Conservation (phyloP, 1,284 basidiomycete species). For the Ustilago esculenta region DNA sequence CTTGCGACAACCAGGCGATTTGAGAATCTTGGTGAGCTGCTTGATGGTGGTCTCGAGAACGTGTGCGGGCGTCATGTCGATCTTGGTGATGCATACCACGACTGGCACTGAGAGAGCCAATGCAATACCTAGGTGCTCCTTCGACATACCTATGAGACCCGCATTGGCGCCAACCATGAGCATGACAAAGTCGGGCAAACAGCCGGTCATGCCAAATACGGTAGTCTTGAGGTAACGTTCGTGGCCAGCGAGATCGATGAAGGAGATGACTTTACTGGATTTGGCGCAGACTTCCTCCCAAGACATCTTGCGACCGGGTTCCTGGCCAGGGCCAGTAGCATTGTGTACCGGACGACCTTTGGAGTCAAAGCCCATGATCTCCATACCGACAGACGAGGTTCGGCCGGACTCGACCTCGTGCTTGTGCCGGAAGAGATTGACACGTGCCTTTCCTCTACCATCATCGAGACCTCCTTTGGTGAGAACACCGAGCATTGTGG, state of each 20-base stretch:
- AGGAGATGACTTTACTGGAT: constrained; percentile 91
- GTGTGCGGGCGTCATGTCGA: constrained; percentile 96
- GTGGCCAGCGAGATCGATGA: constrained; percentile 72
- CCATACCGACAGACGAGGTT: constrained; percentile 94
- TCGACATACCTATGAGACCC: constrained; percentile 93
- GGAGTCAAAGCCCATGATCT: constrained; percentile 72
- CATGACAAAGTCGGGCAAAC: constrained; percentile 92
- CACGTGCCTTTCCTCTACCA: constrained; percentile 89
- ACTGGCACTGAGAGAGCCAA: constrained; percentile 93
- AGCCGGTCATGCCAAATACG: constrained; percentile 91
- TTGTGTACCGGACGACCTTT: constrained; percentile 52
- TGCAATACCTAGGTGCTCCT: constrained; percentile 89
- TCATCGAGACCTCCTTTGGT: constrained; percentile 86
- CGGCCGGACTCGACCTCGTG: constrained; percentile 96
- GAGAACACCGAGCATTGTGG: constrained; percentile 85
- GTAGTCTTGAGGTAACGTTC: constrained; percentile 79
- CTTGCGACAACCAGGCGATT: constrained; percentile 83
- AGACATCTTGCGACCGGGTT: constrained; percentile 52
- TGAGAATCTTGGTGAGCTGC: constrained; percentile 91
- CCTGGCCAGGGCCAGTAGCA: constrained; percentile 33
- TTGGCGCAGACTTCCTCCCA: constrained; percentile 96
- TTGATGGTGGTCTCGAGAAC: constrained; percentile 88
- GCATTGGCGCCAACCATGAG: constrained; percentile 97
- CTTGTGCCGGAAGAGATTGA: constrained; percentile 93
- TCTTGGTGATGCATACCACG: constrained; percentile 94